These are phyloP conservation scores for Lipomyces mesembrius DNA, from an alignment of 805 yeast species.

Conservation along the genomic window DNA sequence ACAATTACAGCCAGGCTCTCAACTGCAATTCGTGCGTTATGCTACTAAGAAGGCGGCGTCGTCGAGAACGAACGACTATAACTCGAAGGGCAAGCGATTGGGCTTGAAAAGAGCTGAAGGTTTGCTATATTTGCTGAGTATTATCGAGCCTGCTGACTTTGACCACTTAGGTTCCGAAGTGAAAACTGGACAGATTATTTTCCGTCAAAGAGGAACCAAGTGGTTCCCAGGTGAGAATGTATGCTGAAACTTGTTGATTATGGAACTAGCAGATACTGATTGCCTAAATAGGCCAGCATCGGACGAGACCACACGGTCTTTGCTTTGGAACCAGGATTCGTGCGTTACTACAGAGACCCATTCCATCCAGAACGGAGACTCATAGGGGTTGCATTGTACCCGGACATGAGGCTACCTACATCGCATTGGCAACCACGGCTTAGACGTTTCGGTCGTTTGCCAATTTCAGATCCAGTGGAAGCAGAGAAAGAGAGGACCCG, in stretches of 20 bases:
- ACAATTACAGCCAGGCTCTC: conserved; percentile 7
- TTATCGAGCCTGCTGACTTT: conserved; percentile 33
- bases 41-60: conserved; percentile 96
- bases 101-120: conserved; percentile 91
- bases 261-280: not conserved
- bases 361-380: conserved; percentile 92
- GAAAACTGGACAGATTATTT: conserved; percentile 79
- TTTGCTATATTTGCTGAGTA: conserved; percentile 42
- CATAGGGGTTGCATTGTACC: conserved; percentile 80
- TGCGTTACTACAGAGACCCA: conserved; percentile 89
- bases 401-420: conserved; percentile 71
- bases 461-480: conserved; percentile 54
- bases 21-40: conserved; percentile 59
- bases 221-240: conserved; percentile 94
- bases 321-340: conserved; percentile 92
- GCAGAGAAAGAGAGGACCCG: conserved; percentile 64
- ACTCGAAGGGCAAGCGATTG: conserved; percentile 91
- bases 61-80: conserved; percentile 90
- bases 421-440: conserved; percentile 88
- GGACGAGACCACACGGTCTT: conserved; percentile 93
- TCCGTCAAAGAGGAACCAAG: conserved; percentile 94
- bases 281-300: conserved; percentile 49
- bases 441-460: conserved; percentile 78
- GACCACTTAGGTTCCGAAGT: conserved; percentile 52
- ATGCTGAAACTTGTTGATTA: conserved; percentile 6